phyloP scores from a whole-genome alignment of 1,139 yeast genomes.

The Saccharomyces hybrid region DNA sequence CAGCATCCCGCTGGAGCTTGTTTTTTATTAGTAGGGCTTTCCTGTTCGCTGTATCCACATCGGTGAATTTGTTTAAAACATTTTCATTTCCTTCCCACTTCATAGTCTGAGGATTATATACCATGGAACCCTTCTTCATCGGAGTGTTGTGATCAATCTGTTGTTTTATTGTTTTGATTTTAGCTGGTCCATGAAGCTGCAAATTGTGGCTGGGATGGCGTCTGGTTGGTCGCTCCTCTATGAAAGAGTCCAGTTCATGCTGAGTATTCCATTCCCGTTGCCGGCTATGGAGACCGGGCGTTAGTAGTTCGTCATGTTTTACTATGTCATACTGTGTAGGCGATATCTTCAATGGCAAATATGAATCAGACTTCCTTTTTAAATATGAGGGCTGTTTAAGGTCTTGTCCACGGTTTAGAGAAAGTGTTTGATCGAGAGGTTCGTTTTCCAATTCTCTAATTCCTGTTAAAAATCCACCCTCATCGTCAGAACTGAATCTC shows the following conservation, averaged over 20 bases:
- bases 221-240: constrained; percentile 12
- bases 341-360: constrained; percentile 17
- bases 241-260: constrained; percentile 21
- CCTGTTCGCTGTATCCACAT: constrained; percentile 19
- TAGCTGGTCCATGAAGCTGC: constrained; percentile 13
- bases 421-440: constrained; percentile 41
- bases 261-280: constrained; percentile 16
- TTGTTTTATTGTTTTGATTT: constrained; percentile 29
- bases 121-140: constrained; percentile 37
- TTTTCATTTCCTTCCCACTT: constrained; percentile 58
- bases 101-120: constrained; percentile 42
- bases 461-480: constrained; percentile 35
- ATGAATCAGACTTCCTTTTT: neutral
- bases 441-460: constrained; percentile 47
- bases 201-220: neutral
- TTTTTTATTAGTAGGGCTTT: constrained; percentile 21
- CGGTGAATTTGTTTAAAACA: constrained; percentile 41
- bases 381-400: constrained; percentile 15
- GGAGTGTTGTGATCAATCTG: constrained; percentile 32
- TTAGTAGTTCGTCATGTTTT: constrained; percentile 22
- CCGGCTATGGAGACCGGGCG: constrained; percentile 25
- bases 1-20: constrained; percentile 6
- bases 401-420: neutral
- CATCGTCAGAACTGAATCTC: constrained; percentile 2
- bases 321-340: constrained; percentile 26